Percentiles rank a stretch among this genome's conserved stretches.
Evolutionary conservation across 148 eudicot genomes (phyloP).

Genomic region (Rhododendron molle): DNA sequence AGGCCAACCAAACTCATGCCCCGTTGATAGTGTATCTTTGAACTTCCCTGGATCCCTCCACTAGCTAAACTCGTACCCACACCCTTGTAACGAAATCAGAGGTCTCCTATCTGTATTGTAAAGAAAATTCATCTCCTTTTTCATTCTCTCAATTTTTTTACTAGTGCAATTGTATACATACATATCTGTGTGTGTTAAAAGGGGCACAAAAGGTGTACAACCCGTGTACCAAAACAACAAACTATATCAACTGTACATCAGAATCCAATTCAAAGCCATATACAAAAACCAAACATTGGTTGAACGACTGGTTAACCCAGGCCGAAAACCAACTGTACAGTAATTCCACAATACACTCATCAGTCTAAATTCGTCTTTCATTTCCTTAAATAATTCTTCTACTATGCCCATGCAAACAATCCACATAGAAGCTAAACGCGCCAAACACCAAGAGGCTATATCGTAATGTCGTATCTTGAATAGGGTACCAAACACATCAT

Average conservation of each 20-base stretch:
- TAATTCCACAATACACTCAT: not conserved
- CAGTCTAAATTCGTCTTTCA: not conserved
- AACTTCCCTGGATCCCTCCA: not conserved
- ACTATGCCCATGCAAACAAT: not conserved
- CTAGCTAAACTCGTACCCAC: not conserved
- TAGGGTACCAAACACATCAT: not conserved
- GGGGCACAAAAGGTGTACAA: not conserved
- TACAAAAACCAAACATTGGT: not conserved
- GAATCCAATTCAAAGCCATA: not conserved
- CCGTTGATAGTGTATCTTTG: not conserved
- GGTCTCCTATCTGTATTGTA: not conserved
- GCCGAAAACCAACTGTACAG: not conserved
- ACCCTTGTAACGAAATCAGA: not conserved
- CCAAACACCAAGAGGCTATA: not conserved
- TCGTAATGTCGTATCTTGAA: not conserved
- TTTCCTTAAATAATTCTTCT: not conserved
- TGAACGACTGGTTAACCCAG: not conserved
- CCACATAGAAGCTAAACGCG: not conserved
- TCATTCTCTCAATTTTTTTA: not conserved
- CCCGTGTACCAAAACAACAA: not conserved
- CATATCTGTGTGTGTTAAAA: not conserved
- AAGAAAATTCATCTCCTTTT: not conserved
- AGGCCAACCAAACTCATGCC: not conserved
- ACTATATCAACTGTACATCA: not conserved
- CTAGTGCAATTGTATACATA: not conserved